Conservation (phyloP, 352 stramenopile species). For the Globisporangium spinosum region DNA sequence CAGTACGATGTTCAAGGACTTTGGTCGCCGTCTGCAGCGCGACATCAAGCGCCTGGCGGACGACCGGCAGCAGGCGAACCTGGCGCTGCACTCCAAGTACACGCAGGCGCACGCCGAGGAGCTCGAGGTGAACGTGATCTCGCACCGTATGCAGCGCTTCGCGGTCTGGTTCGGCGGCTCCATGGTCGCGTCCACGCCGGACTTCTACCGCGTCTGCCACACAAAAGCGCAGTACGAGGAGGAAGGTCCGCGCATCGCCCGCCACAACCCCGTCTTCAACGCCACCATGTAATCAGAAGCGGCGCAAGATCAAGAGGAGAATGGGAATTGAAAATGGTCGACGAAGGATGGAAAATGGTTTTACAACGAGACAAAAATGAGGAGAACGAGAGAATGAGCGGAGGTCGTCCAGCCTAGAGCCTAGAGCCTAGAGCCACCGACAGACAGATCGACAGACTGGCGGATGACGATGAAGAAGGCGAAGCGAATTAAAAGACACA, state of each 20-base stretch:
- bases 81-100: constrained; percentile 69
- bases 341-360: neutral
- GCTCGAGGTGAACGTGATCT: constrained; percentile 93
- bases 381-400: neutral
- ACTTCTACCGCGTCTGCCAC: constrained; percentile 95
- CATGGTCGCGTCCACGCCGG: constrained; percentile 92
- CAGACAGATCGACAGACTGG: neutral
- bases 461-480: neutral
- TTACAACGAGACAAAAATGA: neutral
- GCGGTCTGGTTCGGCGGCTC: constrained; percentile 94
- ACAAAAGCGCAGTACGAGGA: constrained; percentile 97
- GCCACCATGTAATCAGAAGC: constrained; percentile 82
- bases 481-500: constrained; percentile 2
- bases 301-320: neutral
- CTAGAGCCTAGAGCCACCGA: neutral
- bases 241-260: constrained; percentile 92
- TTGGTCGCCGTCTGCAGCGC: constrained; percentile 90
- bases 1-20: constrained; percentile 97
- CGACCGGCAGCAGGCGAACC: constrained; percentile 87
- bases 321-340: neutral
- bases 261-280: constrained; percentile 94
- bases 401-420: neutral
- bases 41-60: constrained; percentile 94
- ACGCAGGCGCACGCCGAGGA: constrained; percentile 63
- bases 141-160: constrained; percentile 92